Evolutionary conservation across 163 green algal genomes (phyloP), one percentile per base, ranked within the genome.

Genomic region (Trebouxiophyceae sp.): DNA sequence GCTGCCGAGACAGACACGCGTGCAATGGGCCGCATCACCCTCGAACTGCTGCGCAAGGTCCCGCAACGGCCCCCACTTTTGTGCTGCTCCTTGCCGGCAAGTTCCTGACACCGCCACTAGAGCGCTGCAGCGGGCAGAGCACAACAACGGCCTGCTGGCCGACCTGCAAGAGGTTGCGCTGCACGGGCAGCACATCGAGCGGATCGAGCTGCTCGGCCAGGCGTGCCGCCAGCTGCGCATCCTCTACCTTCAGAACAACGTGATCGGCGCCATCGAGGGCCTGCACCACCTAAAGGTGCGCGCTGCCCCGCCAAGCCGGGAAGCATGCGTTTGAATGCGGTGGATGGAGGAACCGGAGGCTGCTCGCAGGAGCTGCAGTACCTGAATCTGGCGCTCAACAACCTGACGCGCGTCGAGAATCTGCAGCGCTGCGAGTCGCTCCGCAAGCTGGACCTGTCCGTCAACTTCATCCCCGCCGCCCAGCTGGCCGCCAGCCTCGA

Each of bases 311-410:
- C n/a, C n/a, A n/a, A n/a, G n/a, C n/a, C n/a, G n/a, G n/a, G n/a
- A n/a, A 30, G 8, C 47, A 57, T 57, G 47, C 47, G 8, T 50
- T 50, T 50, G 12, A 8, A 50, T 8, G 39, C 39, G 12, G 8
- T 50, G 39, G 39, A 8, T 50, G n/a, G n/a, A n/a, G n/a, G n/a
- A n/a, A n/a, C n/a, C n/a, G n/a, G n/a, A n/a, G n/a, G n/a, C n/a
- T n/a, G n/a, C n/a, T n/a, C n/a, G 62, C 79, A 93, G 82, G 80
- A 91, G 47, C 80, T 96, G 58, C 69, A 92, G 72, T 91, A 94
- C 63, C 59, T 96, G 4, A 97, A 97, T 73, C 30, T 96, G 27
- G 89, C 91, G 0, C 56, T 97, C 7, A 97, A 96, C 78, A 95
- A 96, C 68, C 82, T 97, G 27, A 85, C 71, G 0, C 85, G 83